Evolutionary conservation across 108 stramenopile genomes (phyloP).

Genomic region (Fistulifera pelliculosa): DNA sequence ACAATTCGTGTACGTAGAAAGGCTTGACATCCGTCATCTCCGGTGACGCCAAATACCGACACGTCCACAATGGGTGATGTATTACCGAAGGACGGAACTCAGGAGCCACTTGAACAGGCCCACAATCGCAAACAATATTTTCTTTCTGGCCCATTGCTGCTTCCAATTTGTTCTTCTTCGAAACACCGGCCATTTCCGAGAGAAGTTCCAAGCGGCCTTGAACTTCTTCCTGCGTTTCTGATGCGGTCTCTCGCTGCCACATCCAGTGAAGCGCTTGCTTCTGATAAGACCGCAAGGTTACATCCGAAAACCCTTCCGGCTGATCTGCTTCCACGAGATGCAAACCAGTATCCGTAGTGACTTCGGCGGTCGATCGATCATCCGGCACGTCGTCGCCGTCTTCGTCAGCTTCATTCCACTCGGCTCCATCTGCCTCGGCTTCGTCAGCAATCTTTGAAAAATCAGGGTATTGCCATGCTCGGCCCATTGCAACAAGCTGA

Average conservation of each 20-base stretch:
- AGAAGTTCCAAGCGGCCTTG: background rate
- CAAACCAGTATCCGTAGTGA: no score
- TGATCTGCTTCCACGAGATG: no score
- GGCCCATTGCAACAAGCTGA: constrained; percentile 73
- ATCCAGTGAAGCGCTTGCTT: constrained; percentile 65
- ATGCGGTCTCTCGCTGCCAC: constrained; percentile 36
- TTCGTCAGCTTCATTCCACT: constrained; percentile 13
- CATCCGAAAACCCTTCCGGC: no score
- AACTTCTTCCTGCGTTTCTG: constrained; percentile 38
- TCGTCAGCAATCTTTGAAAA: constrained; percentile 14
- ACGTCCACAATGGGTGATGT: constrained; percentile 9
- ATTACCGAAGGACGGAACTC: background rate
- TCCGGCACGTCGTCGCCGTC: constrained; percentile 9
- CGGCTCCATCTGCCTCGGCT: constrained; percentile 19
- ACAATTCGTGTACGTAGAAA: constrained; percentile 73
- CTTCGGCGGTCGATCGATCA: no score
- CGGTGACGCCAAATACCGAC: constrained; percentile 46
- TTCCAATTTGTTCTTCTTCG: background rate
- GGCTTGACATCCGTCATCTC: constrained; percentile 26
- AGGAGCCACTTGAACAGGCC: constrained; percentile 21
- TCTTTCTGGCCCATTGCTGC: constrained; percentile 24
- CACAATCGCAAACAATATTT: constrained; percentile 37
- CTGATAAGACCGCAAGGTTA: constrained; percentile 56
- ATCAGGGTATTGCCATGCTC: constrained; percentile 50
- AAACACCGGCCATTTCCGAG: background rate